phyloP scores from a whole-genome alignment of 163 green algal species.

The Scenedesmus sp. region DNA sequence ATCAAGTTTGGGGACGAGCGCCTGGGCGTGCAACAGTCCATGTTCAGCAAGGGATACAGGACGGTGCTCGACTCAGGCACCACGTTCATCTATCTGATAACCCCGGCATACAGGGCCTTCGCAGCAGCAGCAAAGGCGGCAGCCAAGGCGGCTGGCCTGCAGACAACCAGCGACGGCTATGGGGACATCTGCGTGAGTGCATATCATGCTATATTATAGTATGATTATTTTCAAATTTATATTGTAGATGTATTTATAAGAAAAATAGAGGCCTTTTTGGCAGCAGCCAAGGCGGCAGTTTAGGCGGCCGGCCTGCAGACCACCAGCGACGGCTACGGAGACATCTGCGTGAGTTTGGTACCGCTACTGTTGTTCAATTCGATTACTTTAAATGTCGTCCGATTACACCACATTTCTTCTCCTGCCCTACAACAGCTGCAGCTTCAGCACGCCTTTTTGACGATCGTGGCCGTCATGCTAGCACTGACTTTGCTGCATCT shows the following conservation, averaged over 20 bases:
- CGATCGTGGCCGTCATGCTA: too few relatives aligned
- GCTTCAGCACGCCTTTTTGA: too few relatives aligned
- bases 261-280: slow-evolving; percentile 56
- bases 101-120: slow-evolving; percentile 77
- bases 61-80: slow-evolving; percentile 96
- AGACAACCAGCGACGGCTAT: slow-evolving; percentile 66
- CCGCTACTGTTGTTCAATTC: too few relatives aligned
- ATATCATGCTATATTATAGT: too few relatives aligned
- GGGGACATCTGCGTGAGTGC: slow-evolving; percentile 83
- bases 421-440: too few relatives aligned
- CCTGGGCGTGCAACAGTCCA: slow-evolving; percentile 39
- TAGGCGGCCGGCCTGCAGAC: not conserved
- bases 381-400: too few relatives aligned
- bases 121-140: slow-evolving; percentile 31
- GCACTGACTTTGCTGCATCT: too few relatives aligned
- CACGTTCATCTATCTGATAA: slow-evolving; percentile 95
- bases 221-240: too few relatives aligned
- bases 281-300: slow-evolving; percentile 51
- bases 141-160: slow-evolving; percentile 45
- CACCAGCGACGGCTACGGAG: slow-evolving; percentile 72
- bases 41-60: slow-evolving; percentile 78
- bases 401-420: too few relatives aligned
- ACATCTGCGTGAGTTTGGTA: slow-evolving; percentile 77
- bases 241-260: too few relatives aligned
- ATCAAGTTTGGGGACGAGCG: not conserved